A percentile compares a stretch with the other conserved stretches of the same genome.
phyloP scores from a whole-genome alignment of 2,329 filamentous ascomycete genomes.

The Botryotinia convoluta region DNA sequence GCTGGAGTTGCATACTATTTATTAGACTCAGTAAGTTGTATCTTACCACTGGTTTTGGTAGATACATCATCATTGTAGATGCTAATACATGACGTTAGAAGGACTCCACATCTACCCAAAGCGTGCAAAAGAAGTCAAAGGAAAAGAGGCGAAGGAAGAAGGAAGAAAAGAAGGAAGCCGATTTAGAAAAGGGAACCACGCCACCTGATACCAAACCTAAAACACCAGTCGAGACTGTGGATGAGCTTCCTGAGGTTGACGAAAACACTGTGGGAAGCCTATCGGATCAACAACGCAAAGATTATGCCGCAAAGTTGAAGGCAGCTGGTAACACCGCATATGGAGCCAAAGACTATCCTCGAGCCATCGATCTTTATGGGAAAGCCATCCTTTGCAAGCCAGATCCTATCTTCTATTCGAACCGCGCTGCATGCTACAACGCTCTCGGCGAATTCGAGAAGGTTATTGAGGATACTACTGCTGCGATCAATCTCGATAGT shows the following conservation, averaged over 20 bases:
- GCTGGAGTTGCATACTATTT: conserved; percentile 94
- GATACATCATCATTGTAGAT: conserved; percentile 19
- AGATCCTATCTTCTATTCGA: conserved; percentile 98
- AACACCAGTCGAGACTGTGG: conserved; percentile 54
- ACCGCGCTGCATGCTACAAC: conserved; percentile 96
- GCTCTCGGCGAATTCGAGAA: conserved; percentile 90
- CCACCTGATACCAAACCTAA: conserved; percentile 45
- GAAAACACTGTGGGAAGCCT: conserved; percentile 53
- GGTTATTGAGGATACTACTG: conserved; percentile 94
- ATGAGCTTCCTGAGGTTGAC: conserved; percentile 67
- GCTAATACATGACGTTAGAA: conserved; percentile 30
- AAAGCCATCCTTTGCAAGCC: conserved; percentile 96
- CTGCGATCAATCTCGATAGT: conserved; percentile 87
- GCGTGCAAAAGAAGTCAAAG: conserved; percentile 66
- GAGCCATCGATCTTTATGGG: conserved; percentile 90
- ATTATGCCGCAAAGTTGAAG: conserved; percentile 89
- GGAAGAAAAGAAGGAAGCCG: conserved; percentile 71
- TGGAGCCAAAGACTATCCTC: conserved; percentile 87
- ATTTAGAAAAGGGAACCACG: conserved; percentile 60
- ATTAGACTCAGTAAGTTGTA: conserved; percentile 53
- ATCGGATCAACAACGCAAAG: conserved; percentile 68
- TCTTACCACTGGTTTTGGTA: conserved; percentile 12
- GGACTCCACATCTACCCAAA: conserved; percentile 36
- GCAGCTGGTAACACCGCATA: conserved; percentile 95
- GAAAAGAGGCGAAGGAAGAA: conserved; percentile 88